phyloP scores from a whole-genome alignment of 1,284 basidiomycete species.

The Malassezia arunalokei region DNA sequence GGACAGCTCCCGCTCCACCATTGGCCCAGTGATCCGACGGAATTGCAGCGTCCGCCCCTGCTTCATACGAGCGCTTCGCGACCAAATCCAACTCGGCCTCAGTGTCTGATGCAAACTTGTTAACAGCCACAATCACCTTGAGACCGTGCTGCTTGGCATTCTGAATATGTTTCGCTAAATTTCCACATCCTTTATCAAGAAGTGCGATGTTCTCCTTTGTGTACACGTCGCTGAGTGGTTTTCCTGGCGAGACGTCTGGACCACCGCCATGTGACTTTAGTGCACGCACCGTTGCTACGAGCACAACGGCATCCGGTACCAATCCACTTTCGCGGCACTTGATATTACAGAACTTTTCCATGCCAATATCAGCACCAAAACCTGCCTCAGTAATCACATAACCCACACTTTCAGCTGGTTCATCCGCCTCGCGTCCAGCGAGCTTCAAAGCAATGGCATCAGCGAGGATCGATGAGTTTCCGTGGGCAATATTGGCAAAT shows the following conservation, averaged over 20 bases:
- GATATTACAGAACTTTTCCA: slow-evolving; percentile 90
- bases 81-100: slow-evolving; percentile 78
- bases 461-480: slow-evolving; percentile 94
- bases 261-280: slow-evolving; percentile 99
- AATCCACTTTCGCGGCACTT: slow-evolving; percentile 91
- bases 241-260: slow-evolving; percentile 91
- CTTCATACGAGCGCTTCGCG: slow-evolving; percentile 63
- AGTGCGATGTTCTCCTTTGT: slow-evolving; percentile 84
- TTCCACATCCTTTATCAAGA: slow-evolving; percentile 81
- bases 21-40: slow-evolving; percentile 71
- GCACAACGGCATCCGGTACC: slow-evolving; percentile 80
- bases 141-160: slow-evolving; percentile 91
- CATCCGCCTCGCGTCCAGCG: slow-evolving; percentile 87
- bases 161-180: slow-evolving; percentile 83
- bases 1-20: slow-evolving; percentile 38
- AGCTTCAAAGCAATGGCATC: slow-evolving; percentile 93
- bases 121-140: slow-evolving; percentile 92
- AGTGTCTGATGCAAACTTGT: slow-evolving; percentile 85
- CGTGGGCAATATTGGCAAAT: slow-evolving; percentile 98
- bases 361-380: slow-evolving; percentile 91
- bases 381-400: slow-evolving; percentile 98
- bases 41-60: slow-evolving; percentile 87
- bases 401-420: slow-evolving; percentile 65
- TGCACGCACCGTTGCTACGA: slow-evolving; percentile 92
- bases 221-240: slow-evolving; percentile 84